Evolutionary conservation across 2,329 filamentous ascomycete genomes (phyloP).

Genomic region (Cylindrodendrum hubeiense): DNA sequence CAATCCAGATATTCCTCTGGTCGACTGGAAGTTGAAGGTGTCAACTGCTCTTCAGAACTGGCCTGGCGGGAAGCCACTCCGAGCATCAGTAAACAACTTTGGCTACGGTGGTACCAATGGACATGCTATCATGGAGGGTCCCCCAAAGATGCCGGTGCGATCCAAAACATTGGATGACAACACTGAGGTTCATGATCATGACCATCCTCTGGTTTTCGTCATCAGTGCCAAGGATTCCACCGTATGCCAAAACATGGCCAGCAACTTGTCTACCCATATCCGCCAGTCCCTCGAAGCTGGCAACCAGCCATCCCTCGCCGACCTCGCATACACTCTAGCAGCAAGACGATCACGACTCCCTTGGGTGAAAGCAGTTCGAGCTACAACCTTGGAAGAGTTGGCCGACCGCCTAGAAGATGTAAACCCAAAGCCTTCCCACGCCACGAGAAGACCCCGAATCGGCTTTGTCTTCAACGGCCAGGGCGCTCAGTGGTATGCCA

Average conservation of each 20-base stretch:
- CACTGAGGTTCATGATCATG: too few relatives aligned
- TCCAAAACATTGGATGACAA: too few relatives aligned
- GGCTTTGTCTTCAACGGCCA: conserved; percentile 29
- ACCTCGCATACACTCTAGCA: background rate
- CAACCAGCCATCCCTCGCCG: too few relatives aligned
- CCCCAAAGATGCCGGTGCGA: background rate
- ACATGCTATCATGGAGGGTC: conserved; percentile 38
- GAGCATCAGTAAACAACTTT: conserved; percentile 3
- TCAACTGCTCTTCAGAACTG: background rate
- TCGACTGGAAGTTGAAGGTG: background rate
- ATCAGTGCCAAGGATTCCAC: too few relatives aligned
- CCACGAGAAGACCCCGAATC: background rate
- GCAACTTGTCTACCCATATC: too few relatives aligned
- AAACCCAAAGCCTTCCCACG: too few relatives aligned
- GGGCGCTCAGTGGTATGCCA: conserved; percentile 49
- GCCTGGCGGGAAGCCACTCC: background rate
- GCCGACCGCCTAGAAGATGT: background rate
- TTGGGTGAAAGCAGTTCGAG: background rate
- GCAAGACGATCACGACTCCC: background rate
- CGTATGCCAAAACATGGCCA: too few relatives aligned
- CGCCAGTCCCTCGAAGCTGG: too few relatives aligned
- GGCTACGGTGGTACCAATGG: conserved; percentile 12
- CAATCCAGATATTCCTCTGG: conserved; percentile 5
- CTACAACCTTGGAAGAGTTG: background rate
- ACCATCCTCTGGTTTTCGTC: too few relatives aligned